These are phyloP conservation scores for Sugiyamaella americana DNA, from an alignment of 805 yeast species.

Conservation along the genomic window DNA sequence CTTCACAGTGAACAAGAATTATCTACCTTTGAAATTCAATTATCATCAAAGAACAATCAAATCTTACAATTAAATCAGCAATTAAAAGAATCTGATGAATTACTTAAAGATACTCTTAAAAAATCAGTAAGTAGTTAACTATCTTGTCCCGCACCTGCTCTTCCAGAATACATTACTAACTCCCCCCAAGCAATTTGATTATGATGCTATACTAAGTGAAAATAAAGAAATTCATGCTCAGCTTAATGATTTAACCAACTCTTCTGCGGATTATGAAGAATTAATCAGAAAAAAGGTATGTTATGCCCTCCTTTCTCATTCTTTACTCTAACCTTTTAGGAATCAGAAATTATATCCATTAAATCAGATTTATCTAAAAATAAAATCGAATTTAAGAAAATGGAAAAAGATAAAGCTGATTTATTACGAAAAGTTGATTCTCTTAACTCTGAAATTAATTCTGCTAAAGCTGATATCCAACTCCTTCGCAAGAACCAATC, in stretches of 20 bases:
- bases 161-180: no score
- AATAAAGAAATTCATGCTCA: conserved; percentile 40
- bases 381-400: conserved; percentile 5
- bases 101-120: conserved; percentile 20
- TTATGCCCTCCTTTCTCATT: no score
- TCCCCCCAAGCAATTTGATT: no score
- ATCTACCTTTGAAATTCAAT: no score
- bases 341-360: conserved; percentile 21
- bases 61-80: conserved; percentile 26
- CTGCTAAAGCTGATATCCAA: conserved; percentile 26
- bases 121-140: no score
- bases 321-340: conserved; percentile 17
- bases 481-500: conserved; percentile 11
- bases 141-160: no score
- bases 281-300: conserved; percentile 30
- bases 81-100: conserved; percentile 25
- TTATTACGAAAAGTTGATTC: conserved; percentile 12
- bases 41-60: no score
- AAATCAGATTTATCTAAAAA: conserved; percentile 12
- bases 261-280: conserved; percentile 33
- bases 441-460: conserved; percentile 21
- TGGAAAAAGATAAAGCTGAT: conserved; percentile 14
- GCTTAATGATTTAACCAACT: conserved; percentile 35
- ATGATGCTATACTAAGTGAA: conserved; percentile 38
- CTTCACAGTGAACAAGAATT: conserved; percentile 16